Evolutionary conservation across 495 filamentous ascomycete species (phyloP), one percentile per base, ranked within the genome.

Genomic region (Penicillium chermesinum): DNA sequence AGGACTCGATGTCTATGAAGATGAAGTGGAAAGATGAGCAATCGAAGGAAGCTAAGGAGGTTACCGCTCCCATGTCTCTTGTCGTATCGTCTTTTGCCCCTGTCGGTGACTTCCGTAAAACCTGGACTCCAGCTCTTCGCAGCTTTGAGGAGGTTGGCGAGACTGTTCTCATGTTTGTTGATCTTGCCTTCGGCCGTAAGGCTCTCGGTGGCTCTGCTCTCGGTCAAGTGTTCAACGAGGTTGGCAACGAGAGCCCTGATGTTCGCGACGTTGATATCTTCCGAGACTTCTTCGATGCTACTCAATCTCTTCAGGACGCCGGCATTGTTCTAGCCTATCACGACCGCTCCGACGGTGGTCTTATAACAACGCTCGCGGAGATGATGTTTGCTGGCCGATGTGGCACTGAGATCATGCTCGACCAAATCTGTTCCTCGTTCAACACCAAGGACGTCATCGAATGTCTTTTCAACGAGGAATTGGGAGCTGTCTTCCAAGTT

Each of bases 1-100:
- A 97, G 70, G 93, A 98, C 64, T 96, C 91, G 3, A 95, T 93
- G 69, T 95, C 89, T 13, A 97, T 98, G 93, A 96, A 96, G 74
- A 91, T 93, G 70, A 86, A 88, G 47, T 98, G 93, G 94, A 86
- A 81, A 55, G 88, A 93, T 45, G 73, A 76, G 33, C 76, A 82
- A 41, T 79, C 76, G 7, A 81, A 82, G 36, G 70, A 79, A 36
- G 63, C 74, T 7, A 95, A 86, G 73, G 88, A 89, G 55, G 91
- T 97, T 36, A 96, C 88, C 18, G 86, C 94, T 0, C 94, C 93
- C 1, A 78, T 96, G 49, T 91, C 93, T 0, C 77, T 95, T 9
- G 83, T 96, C 38, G 86, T 96, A 50, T 87, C 94, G 5, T 87
- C 94, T 6, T 96, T 98, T 64, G 84, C 87, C 0, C 78, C 86